phyloP scores from a whole-genome alignment of 2,329 filamentous ascomycete species.

The Fusarium guadeloupense region DNA sequence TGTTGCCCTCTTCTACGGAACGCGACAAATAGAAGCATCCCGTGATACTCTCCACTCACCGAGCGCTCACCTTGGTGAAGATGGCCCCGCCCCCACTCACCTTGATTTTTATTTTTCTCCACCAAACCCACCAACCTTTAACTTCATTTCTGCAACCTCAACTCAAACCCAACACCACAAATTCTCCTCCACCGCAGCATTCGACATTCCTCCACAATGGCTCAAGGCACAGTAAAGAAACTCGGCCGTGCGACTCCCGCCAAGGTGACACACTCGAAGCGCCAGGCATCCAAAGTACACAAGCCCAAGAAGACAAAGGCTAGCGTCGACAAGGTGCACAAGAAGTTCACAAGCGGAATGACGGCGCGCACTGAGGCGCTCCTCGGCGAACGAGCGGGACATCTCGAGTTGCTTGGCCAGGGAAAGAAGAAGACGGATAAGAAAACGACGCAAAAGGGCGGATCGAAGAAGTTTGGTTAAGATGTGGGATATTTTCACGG shows the following conservation, averaged over 20 bases:
- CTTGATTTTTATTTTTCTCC: conserved; percentile 32
- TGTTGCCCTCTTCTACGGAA: neutral
- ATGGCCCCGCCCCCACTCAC: conserved; percentile 23
- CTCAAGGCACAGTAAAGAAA: conserved; percentile 64
- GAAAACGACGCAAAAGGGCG: conserved; percentile 56
- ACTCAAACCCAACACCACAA: neutral
- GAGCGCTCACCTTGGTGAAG: conserved; percentile 14
- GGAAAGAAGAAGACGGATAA: conserved; percentile 61
- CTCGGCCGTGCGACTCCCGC: conserved; percentile 52
- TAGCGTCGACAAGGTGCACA: conserved; percentile 62
- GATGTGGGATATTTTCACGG: neutral
- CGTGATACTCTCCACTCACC: neutral
- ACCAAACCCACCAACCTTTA: conserved; percentile 1
- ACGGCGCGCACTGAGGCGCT: conserved; percentile 65
- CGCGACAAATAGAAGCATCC: neutral
- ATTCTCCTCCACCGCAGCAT: neutral
- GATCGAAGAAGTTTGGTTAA: conserved; percentile 66
- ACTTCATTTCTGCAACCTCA: conserved; percentile 48
- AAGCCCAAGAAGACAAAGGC: conserved; percentile 60
- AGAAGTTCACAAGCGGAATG: conserved; percentile 65
- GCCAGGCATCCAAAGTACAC: conserved; percentile 56
- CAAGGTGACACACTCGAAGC: conserved; percentile 54
- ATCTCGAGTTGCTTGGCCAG: conserved; percentile 67
- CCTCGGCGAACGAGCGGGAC: conserved; percentile 67
- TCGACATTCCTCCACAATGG: conserved; percentile 54